Percentiles rank a stretch among this genome's conserved stretches.
phyloP scores from a whole-genome alignment of 2,329 filamentous ascomycete genomes.

The Penicillium sp. region DNA sequence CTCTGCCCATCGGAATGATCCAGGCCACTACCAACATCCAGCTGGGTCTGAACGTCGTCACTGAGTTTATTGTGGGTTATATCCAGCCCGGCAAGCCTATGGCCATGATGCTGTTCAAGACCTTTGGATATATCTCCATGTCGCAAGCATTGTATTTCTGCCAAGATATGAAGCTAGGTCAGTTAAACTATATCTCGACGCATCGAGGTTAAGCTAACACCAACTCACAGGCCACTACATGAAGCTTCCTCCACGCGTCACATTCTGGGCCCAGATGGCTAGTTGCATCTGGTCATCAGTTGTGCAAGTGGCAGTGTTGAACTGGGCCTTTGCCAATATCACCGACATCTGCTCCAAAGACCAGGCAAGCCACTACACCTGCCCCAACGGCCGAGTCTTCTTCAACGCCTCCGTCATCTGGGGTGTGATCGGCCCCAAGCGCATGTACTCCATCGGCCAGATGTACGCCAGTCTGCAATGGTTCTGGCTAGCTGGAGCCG shows the following conservation, averaged over 20 bases:
- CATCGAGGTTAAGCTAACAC: conserved; percentile 20
- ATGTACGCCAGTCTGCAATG: conserved; percentile 62
- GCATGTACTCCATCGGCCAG: conserved; percentile 61
- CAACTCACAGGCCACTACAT: conserved; percentile 54
- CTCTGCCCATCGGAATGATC: conserved; percentile 58
- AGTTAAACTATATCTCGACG: neutral
- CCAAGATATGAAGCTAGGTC: conserved; percentile 59
- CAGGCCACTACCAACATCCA: conserved; percentile 63
- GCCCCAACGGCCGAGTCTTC: conserved; percentile 55
- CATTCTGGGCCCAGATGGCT: conserved; percentile 50
- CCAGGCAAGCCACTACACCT: conserved; percentile 55
- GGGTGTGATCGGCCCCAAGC: conserved; percentile 65
- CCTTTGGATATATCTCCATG: conserved; percentile 66
- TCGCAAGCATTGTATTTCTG: conserved; percentile 60
- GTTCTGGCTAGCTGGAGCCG: conserved; percentile 65
- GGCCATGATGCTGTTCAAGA: conserved; percentile 75
- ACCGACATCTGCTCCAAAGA: conserved; percentile 58
- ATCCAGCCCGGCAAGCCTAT: conserved; percentile 66
- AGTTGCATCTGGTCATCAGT: conserved; percentile 49
- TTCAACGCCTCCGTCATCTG: conserved; percentile 68
- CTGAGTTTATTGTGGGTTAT: conserved; percentile 69
- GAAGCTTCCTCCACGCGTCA: conserved; percentile 49
- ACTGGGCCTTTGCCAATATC: conserved; percentile 53
- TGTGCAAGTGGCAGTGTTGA: conserved; percentile 45
- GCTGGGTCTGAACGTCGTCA: conserved; percentile 66